phyloP scores from a whole-genome alignment of 2,329 filamentous ascomycete species.

The Ambrosiella xylebori region DNA sequence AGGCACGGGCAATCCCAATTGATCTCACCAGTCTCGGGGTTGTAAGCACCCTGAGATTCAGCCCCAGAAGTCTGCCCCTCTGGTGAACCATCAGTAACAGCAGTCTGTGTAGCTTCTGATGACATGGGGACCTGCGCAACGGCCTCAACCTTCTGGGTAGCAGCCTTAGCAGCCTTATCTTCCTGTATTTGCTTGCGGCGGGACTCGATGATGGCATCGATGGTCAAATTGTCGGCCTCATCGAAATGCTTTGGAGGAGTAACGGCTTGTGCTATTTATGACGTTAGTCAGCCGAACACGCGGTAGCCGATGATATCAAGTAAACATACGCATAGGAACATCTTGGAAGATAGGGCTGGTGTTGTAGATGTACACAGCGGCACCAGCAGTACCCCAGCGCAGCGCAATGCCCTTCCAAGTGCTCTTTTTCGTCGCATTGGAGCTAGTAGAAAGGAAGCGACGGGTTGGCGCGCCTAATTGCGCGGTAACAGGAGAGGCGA shows the following conservation, averaged over 20 bases:
- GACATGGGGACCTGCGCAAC: slow-evolving; percentile 5
- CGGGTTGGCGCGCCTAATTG: slow-evolving; percentile 16
- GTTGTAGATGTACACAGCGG: slow-evolving; percentile 83
- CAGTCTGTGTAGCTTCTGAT: neutral
- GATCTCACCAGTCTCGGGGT: slow-evolving; percentile 96
- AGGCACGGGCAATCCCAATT: slow-evolving; percentile 99
- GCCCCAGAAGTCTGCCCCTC: slow-evolving; percentile 57
- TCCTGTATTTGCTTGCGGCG: slow-evolving; percentile 34
- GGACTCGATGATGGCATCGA: slow-evolving; percentile 50
- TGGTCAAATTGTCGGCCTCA: slow-evolving; percentile 41
- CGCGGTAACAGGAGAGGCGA: neutral
- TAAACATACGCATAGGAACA: slow-evolving; percentile 45
- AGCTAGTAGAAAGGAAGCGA: slow-evolving; percentile 31
- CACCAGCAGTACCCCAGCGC: slow-evolving; percentile 61
- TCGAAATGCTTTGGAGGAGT: slow-evolving; percentile 25
- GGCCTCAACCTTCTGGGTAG: slow-evolving; percentile 4
- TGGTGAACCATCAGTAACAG: slow-evolving; percentile 9
- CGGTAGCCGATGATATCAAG: neutral
- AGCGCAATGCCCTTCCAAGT: slow-evolving; percentile 64
- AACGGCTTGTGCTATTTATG: slow-evolving; percentile 7
- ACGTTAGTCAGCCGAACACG: neutral
- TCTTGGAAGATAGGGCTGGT: slow-evolving; percentile 78
- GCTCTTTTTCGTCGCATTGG: slow-evolving; percentile 49
- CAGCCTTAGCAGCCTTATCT: slow-evolving; percentile 18
- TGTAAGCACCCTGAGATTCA: slow-evolving; percentile 78